Evolutionary conservation across 257 asterid genomes (phyloP), one percentile per base, ranked within the genome.

Genomic region (Perilla frutescens): DNA sequence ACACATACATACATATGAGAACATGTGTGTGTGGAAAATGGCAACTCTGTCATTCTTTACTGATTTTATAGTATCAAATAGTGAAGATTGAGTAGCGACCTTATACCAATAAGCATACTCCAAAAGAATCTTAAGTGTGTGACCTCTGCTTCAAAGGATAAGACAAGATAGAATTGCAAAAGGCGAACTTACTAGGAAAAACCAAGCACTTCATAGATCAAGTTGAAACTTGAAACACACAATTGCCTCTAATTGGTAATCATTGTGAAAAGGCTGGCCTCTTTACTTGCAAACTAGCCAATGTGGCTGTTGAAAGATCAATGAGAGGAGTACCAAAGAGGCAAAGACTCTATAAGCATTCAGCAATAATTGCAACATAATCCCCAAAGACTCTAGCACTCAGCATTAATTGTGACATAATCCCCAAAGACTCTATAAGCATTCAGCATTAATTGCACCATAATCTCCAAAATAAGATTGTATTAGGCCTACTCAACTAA

Each of bases 211-310:
- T 29, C 26, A 43, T 36, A 49, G 40, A 14, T 29, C 26, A 20
- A 20, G 26, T 20, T 20, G 26, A 20, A 20, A 20, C 26, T 20
- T 20, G 26, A 20, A 20, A 20, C 26, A 20, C 26, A 20, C 47
- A 60, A 45, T 36, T 3, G 11, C 13, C 20, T 49, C 43, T 26
- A 44, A 69, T 29, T 13, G 72, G 13, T 26, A 72, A 51, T 62
- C 12, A 62, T 34, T 37, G 37, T 34, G 53, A 15, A 61, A 51
- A 58, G 56, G 45, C 4, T 29, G 53, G n/a, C 29, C 68, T 8
- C 14, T 31, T 62, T 62, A 29, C 73, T 62, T 76, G 43, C 11
- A 32, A 10, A 51, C 26, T 32, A 71, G 61, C 39, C 32, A 62
- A 20, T 31, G 55, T 31, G 50, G 51, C 44, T 29, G 26, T 43